phyloP scores from a whole-genome alignment of 2,329 filamentous ascomycete species.

The Fusarium sp. region DNA sequence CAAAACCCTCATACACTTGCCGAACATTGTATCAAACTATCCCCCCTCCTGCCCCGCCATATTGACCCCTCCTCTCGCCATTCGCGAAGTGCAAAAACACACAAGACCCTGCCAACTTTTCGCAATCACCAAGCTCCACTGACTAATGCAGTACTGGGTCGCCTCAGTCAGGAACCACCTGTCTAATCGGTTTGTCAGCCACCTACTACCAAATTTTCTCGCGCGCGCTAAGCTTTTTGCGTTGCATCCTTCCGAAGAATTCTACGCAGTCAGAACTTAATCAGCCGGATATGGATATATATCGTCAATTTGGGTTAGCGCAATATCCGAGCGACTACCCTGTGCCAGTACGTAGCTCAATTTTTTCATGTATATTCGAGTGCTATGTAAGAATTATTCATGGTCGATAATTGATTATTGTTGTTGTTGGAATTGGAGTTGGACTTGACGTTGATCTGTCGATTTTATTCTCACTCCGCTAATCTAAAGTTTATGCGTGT shows the following conservation, averaged over 20 bases:
- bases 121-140: conserved; percentile 26
- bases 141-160: conserved; percentile 26
- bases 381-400: background rate
- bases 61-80: conserved; percentile 7
- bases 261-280: background rate
- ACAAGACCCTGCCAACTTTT: conserved; percentile 20
- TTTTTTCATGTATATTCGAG: background rate
- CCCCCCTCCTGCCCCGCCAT: conserved; percentile 24
- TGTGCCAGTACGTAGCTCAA: background rate
- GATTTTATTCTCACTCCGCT: no score
- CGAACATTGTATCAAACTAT: background rate
- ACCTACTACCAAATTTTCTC: background rate
- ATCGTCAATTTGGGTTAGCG: background rate
- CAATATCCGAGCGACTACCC: background rate
- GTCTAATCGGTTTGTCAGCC: conserved; percentile 3
- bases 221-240: conserved; percentile 15
- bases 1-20: conserved; percentile 11
- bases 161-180: conserved; percentile 16
- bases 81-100: conserved; percentile 8
- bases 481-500: no score
- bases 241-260: background rate
- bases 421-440: no score
- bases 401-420: background rate
- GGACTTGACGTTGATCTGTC: no score
- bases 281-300: conserved; percentile 27